Evolutionary conservation across 2,329 filamentous ascomycete species (phyloP).

Genomic region (Epichloe hybrida): DNA sequence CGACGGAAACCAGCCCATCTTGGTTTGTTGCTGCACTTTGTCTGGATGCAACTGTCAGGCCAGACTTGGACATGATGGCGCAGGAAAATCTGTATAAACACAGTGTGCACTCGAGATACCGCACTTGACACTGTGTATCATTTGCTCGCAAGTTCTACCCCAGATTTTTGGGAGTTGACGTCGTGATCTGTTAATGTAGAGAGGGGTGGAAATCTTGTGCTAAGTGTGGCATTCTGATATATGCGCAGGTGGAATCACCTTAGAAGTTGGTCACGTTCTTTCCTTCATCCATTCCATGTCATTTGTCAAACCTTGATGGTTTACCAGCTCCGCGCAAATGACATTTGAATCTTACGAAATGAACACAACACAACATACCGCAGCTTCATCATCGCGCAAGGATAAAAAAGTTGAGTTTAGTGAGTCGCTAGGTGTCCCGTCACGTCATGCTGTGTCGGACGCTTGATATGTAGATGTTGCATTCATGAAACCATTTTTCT

Average conservation of each 20-base stretch:
- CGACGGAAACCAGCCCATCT: conserved; percentile 46
- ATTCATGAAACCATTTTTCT: conserved; percentile 26
- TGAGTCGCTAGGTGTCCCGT: neutral
- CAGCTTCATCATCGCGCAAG: neutral
- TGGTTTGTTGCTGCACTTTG: neutral
- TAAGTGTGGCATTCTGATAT: no score
- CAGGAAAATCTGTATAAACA: neutral
- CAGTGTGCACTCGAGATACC: neutral
- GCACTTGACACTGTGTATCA: neutral
- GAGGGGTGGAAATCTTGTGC: no score
- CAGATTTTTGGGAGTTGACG: neutral
- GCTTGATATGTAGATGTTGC: conserved; percentile 12
- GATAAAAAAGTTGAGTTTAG: neutral
- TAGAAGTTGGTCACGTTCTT: no score
- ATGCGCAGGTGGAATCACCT: no score
- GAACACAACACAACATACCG: no score
- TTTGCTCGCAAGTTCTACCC: neutral
- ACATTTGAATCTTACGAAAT: no score
- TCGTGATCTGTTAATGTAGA: no score
- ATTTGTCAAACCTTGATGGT: no score
- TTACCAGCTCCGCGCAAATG: no score
- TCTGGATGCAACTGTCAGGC: neutral
- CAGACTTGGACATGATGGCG: neutral
- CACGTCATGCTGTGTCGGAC: neutral
- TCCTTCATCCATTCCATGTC: no score